These are phyloP conservation scores for Gracilaria caudata DNA, from an alignment of 23 red algal genomes.

Conservation along the genomic window DNA sequence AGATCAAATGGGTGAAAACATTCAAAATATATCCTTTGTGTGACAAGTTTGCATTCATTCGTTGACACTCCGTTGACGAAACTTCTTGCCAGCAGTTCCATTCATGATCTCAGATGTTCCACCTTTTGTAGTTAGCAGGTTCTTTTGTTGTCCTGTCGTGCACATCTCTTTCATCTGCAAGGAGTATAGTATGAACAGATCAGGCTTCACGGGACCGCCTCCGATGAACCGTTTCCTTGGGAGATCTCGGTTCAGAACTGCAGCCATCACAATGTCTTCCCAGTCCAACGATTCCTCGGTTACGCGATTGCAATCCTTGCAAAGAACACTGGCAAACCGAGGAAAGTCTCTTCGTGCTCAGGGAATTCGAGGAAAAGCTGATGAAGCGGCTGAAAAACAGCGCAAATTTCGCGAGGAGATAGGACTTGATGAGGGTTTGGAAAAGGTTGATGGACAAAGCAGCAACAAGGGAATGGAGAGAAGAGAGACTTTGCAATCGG, in stretches of 20 bases:
- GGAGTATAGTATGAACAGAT: not conserved
- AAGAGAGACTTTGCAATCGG: not conserved
- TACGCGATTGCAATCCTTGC: conserved; percentile 21
- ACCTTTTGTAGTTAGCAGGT: too few relatives aligned
- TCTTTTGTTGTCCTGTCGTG: too few relatives aligned
- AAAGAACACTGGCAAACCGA: conserved; percentile 5
- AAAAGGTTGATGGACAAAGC: not conserved
- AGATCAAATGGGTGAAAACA: not conserved
- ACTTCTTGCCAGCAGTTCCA: too few relatives aligned
- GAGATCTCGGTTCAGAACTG: conserved; percentile 11
- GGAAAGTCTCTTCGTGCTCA: conserved; percentile 22
- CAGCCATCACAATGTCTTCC: conserved; percentile 18
- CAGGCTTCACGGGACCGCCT: conserved; percentile 3
- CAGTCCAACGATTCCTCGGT: not conserved
- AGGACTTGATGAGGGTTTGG: not conserved
- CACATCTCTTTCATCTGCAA: not conserved
- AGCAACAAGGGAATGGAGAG: not conserved
- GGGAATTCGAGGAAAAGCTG: conserved; percentile 32
- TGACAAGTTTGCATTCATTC: too few relatives aligned
- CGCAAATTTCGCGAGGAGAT: not conserved
- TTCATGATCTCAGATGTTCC: too few relatives aligned
- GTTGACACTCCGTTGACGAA: too few relatives aligned
- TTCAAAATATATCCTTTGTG: too few relatives aligned
- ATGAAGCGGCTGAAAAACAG: conserved; percentile 18
- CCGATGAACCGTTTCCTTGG: conserved; percentile 23